phyloP scores from a whole-genome alignment of 768 basidiomycete species.

The Asterophora lycoperdoides region DNA sequence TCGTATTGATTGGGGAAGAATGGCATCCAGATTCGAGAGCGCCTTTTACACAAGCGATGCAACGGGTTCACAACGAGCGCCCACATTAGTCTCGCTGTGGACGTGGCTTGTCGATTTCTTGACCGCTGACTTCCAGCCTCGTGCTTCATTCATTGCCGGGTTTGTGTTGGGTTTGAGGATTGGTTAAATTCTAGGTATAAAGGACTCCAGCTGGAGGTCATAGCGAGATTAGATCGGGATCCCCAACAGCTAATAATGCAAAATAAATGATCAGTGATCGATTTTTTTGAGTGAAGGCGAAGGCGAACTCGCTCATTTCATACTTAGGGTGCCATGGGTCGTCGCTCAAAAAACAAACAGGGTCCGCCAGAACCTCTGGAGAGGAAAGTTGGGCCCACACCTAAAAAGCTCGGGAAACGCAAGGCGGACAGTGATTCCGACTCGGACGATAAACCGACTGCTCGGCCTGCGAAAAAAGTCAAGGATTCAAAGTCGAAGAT shows the following conservation, averaged over 20 bases:
- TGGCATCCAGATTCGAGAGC: slow-evolving; percentile 65
- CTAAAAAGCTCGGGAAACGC: slow-evolving; percentile 68
- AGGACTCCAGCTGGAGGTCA: no score
- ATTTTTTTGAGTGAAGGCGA: slow-evolving; percentile 13
- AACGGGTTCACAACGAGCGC: slow-evolving; percentile 50
- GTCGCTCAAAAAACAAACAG: slow-evolving; percentile 84
- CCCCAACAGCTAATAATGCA: slow-evolving; percentile 14
- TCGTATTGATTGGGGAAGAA: slow-evolving; percentile 74
- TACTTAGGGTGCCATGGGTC: slow-evolving; percentile 77
- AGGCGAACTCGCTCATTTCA: not conserved
- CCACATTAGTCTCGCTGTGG: slow-evolving; percentile 64
- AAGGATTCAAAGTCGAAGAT: slow-evolving; percentile 34
- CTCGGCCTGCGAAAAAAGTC: slow-evolving; percentile 42
- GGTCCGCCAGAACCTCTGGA: slow-evolving; percentile 60
- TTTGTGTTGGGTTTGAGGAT: slow-evolving; percentile 76
- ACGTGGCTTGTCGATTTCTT: slow-evolving; percentile 73
- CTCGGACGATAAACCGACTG: slow-evolving; percentile 27
- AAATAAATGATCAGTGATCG: slow-evolving; percentile 20
- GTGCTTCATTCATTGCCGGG: slow-evolving; percentile 86
- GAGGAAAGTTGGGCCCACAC: slow-evolving; percentile 31
- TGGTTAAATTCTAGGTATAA: slow-evolving; percentile 48
- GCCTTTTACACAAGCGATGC: slow-evolving; percentile 63
- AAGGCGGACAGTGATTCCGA: slow-evolving; percentile 48
- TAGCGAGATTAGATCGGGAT: slow-evolving; percentile 1
- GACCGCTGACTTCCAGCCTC: slow-evolving; percentile 87